Evolutionary conservation across 2,329 filamentous ascomycete species (phyloP).

Genomic region (Ophiostoma angusticollis): DNA sequence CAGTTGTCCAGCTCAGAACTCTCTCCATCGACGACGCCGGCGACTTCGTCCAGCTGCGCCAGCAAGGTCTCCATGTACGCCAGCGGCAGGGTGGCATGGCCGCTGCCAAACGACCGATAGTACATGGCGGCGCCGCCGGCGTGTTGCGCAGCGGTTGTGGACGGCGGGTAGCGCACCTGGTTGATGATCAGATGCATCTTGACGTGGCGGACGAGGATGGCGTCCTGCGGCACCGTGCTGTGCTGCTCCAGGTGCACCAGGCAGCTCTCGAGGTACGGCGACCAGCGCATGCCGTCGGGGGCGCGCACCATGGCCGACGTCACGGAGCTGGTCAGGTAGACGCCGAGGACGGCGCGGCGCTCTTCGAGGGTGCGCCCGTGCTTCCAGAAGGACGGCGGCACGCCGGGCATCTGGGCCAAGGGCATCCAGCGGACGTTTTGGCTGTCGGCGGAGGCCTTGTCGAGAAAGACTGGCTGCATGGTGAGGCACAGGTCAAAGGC

Average conservation of each 20-base stretch:
- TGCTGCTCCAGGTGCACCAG: conserved; percentile 32
- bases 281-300: conserved; percentile 43
- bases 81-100: neutral
- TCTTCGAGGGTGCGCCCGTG: conserved; percentile 33
- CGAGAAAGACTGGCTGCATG: conserved; percentile 10
- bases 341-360: conserved; percentile 32
- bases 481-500: conserved; percentile 33
- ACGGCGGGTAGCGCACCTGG: conserved; percentile 14
- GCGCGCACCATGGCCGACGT: conserved; percentile 24
- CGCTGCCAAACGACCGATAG: neutral
- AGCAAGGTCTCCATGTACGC: conserved; percentile 4
- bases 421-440: conserved; percentile 2
- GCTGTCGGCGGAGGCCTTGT: neutral
- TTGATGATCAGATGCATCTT: conserved; percentile 29
- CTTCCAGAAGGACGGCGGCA: conserved; percentile 9
- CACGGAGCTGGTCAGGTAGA: conserved; percentile 29
- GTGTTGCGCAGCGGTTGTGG: neutral
- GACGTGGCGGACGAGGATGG: conserved; percentile 29
- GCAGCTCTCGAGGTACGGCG: conserved; percentile 43
- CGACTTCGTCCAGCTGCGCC: conserved; percentile 3
- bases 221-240: conserved; percentile 36
- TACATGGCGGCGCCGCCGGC: neutral
- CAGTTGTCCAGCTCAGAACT: neutral
- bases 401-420: neutral
- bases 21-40: neutral